These are phyloP conservation scores for Hyphopichia burtonii DNA, from an alignment of 1,139 yeast genomes.

Conservation along the genomic window DNA sequence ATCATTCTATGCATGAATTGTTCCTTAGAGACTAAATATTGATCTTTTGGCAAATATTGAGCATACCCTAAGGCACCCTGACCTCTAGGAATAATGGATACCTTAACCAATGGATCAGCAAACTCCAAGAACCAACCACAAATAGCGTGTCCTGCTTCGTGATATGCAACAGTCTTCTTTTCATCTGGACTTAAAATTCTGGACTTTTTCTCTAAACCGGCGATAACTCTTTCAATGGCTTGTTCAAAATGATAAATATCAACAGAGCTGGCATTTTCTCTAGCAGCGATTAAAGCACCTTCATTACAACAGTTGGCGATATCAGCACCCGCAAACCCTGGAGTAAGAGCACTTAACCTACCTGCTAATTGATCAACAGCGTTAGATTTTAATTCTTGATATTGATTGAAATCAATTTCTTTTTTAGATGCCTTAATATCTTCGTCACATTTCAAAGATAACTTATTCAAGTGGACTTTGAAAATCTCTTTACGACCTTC, in stretches of 20 bases:
- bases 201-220: constrained; percentile 91
- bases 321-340: constrained; percentile 98
- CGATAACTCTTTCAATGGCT: constrained; percentile 96
- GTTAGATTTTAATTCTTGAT: constrained; percentile 45
- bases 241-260: constrained; percentile 81
- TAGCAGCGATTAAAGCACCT: constrained; percentile 95
- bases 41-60: constrained; percentile 93
- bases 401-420: constrained; percentile 43
- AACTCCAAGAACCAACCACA: constrained; percentile 92
- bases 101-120: constrained; percentile 93
- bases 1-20: constrained; percentile 89
- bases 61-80: constrained; percentile 98
- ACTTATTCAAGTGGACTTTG: constrained; percentile 73
- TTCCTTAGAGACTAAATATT: constrained; percentile 72
- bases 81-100: constrained; percentile 94
- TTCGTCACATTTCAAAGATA: constrained; percentile 50
- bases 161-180: constrained; percentile 88
- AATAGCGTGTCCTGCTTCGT: constrained; percentile 98
- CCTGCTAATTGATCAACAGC: constrained; percentile 70
- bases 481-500: constrained; percentile 92
- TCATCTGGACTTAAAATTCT: constrained; percentile 81
- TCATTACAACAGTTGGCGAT: constrained; percentile 97
- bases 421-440: constrained; percentile 14
- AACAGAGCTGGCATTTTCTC: constrained; percentile 69
- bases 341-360: constrained; percentile 90